Evolutionary conservation across 208 protist species (phyloP), one percentile per base, ranked within the genome.

Genomic region (Balamuthia mandrillaris): DNA sequence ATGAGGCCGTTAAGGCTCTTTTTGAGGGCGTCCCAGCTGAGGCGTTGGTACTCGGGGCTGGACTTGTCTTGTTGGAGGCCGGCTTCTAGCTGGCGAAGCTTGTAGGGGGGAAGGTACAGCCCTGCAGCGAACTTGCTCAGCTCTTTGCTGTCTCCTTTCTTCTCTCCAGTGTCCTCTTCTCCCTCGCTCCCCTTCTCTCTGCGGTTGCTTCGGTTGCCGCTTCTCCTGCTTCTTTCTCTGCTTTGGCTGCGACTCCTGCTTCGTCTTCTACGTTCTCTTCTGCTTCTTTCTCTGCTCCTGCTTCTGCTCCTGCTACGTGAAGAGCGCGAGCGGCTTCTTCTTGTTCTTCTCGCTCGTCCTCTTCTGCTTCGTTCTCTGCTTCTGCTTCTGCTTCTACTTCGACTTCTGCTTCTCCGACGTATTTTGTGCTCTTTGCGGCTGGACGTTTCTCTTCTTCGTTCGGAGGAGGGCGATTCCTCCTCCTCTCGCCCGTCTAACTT

Each of bases 1-100:
- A 99, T 89, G 3, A 99, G 90, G 44, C 97, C 96, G 49, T 98
- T 99, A 72, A 99, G 96, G 54, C 91, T 96, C 82, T 98, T 98
- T 51, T 93, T 94, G 0, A 99, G 92, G 2, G 96, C 97, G 65
- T 98, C 96, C 97, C 97, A 99, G n/a, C 41, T 79, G 66, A 94
- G 75, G 44, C 89, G 85, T 70, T 94, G 89, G 72, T 96, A 96
- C 58, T 94, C 92, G 29, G 39, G 58, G 52, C 84, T 89, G 35
- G 70, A 85, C 72, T 95, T 94, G 70, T 97, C 94, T n/a, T n/a
- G n/a, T 35, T 51, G 42, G 24, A 93, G 45, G 44, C 95, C 49
- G 37, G 44, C 77, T 56, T 91, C 75, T 86, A 93, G 68, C 60
- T 58, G 81, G 68, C 88, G 78, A 29, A 96, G 88, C 65, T 91